Evolutionary conservation across 2,329 filamentous ascomycete species (phyloP).

Genomic region (Cladobotryum protrusum): DNA sequence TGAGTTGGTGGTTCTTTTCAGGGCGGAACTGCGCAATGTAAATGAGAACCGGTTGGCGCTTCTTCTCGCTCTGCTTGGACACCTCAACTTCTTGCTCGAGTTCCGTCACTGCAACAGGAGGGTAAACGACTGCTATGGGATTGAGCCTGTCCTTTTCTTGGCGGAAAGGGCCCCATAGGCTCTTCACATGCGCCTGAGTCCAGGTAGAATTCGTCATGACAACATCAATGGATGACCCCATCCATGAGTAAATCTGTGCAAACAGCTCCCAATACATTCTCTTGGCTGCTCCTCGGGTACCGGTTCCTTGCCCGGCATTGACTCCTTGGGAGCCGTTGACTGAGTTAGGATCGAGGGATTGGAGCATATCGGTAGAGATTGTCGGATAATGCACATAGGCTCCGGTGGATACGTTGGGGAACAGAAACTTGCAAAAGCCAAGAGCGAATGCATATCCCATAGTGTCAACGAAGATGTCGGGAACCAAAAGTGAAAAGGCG

Average conservation of each 20-base stretch:
- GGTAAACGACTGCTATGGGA: conserved; percentile 74
- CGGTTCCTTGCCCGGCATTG: conserved; percentile 76
- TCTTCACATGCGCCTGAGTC: conserved; percentile 79
- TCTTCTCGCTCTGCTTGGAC: conserved; percentile 59
- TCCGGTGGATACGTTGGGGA: conserved; percentile 72
- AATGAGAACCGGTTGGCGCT: conserved; percentile 66
- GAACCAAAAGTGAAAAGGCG: conserved; percentile 83
- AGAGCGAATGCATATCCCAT: conserved; percentile 96
- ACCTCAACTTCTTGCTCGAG: conserved; percentile 70
- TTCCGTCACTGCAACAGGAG: conserved; percentile 84
- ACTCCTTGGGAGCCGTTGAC: conserved; percentile 60
- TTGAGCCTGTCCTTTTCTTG: conserved; percentile 38
- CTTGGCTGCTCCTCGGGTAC: conserved; percentile 65
- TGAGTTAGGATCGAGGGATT: conserved; percentile 63
- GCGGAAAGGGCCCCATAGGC: conserved; percentile 65
- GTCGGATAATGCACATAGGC: conserved; percentile 98
- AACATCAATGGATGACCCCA: conserved; percentile 78
- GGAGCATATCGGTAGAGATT: conserved; percentile 96
- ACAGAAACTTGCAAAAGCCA: conserved; percentile 75
- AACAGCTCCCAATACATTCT: conserved; percentile 82
- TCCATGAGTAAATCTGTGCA: conserved; percentile 71
- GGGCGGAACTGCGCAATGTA: conserved; percentile 98
- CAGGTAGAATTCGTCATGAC: conserved; percentile 98
- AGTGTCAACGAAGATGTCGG: conserved; percentile 92
- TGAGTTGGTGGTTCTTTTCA: conserved; percentile 90